Conservation (phyloP, 768 basidiomycete genomes). For the Inosperma sp. region DNA sequence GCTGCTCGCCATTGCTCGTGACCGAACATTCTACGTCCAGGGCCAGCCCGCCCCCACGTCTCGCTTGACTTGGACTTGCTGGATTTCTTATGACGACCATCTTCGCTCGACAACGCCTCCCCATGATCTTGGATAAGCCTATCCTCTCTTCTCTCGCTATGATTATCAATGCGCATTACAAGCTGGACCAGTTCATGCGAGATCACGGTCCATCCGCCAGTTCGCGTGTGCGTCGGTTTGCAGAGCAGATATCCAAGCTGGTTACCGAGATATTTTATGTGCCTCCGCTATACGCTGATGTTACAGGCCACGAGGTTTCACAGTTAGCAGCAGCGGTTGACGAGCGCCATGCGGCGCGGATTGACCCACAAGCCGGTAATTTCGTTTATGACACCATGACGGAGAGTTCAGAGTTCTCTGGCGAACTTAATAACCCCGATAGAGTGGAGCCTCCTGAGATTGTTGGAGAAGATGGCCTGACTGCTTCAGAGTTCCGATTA, state of each 20-base stretch:
- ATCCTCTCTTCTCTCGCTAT: constrained; percentile 13
- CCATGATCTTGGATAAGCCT: neutral
- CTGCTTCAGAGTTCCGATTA: constrained; percentile 3
- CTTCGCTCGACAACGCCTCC: constrained; percentile 7
- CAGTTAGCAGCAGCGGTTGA: neutral
- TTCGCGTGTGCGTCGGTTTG: constrained; percentile 8
- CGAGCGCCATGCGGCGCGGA: neutral
- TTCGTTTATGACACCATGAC: no score
- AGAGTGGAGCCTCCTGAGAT: neutral
- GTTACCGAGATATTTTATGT: constrained; percentile 12
- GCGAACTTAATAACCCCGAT: neutral
- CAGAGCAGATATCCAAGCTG: constrained; percentile 10
- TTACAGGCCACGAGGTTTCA: no score
- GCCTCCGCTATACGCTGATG: constrained; percentile 8
- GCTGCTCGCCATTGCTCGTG: constrained; percentile 9
- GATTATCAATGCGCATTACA: constrained; percentile 9
- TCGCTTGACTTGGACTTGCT: constrained; percentile 7
- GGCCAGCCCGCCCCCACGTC: constrained; percentile 1
- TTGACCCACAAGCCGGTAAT: no score
- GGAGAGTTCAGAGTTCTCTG: neutral
- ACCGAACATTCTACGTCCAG: constrained; percentile 6
- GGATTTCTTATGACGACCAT: constrained; percentile 10
- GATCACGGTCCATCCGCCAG: constrained; percentile 6
- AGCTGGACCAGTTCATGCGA: constrained; percentile 7
- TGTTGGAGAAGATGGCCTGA: constrained; percentile 2